Conservation (phyloP, 176 grass and related monocot species). For the Saccharum spontaneum region DNA sequence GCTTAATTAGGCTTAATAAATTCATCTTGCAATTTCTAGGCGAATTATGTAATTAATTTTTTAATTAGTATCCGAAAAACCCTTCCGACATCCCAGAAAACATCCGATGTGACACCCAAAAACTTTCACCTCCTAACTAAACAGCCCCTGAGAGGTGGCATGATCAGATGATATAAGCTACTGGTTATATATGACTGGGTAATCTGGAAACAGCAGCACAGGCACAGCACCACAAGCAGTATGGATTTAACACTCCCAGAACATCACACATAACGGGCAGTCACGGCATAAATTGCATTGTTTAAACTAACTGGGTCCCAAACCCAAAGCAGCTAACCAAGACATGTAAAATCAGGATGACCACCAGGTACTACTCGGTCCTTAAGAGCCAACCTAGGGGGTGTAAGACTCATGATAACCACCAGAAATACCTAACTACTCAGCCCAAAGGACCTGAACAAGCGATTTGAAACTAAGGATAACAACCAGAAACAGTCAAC, state of each 20-base stretch:
- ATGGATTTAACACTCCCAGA: not conserved
- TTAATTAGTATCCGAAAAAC: too few species aligned
- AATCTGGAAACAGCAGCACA: not conserved
- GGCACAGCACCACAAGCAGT: not conserved
- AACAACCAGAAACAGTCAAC: slow-evolving; percentile 16
- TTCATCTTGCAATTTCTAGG: too few species aligned
- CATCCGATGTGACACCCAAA: too few species aligned
- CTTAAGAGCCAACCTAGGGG: not conserved
- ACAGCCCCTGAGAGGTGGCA: not conserved
- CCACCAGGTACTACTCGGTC: slow-evolving; percentile 12
- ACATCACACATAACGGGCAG: not conserved
- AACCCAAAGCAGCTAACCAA: not conserved
- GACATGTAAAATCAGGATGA: not conserved
- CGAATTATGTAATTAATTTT: too few species aligned
- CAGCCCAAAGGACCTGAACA: not conserved
- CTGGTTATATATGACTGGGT: not conserved
- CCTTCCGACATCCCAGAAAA: too few species aligned
- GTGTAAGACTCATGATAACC: not conserved
- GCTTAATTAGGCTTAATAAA: too few species aligned
- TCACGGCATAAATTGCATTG: not conserved
- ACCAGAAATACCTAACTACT: not conserved
- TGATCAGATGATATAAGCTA: not conserved
- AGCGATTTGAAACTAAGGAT: not conserved
- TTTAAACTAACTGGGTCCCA: not conserved
- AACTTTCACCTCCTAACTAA: too few species aligned